phyloP scores from a whole-genome alignment of 371 early-diverging fungal genomes.

The Mucor lusitanicus region DNA sequence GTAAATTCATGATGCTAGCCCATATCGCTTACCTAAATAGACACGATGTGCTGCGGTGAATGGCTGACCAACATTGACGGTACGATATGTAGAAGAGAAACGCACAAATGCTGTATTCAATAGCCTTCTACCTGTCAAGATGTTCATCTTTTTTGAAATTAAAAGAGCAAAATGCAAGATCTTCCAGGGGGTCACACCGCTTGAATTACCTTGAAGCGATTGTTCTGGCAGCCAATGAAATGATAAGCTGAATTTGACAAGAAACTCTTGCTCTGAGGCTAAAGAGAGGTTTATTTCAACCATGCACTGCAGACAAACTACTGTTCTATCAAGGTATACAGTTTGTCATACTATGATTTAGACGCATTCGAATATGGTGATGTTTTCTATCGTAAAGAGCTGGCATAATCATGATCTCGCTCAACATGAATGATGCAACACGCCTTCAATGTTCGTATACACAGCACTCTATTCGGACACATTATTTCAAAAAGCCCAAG shows the following conservation, averaged over 20 bases:
- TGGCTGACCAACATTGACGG: slow-evolving; percentile 73
- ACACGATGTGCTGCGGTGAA: slow-evolving; percentile 85
- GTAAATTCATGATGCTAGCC: no score
- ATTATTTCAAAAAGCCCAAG: no score
- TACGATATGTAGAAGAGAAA: slow-evolving; percentile 52
- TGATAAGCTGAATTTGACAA: not conserved
- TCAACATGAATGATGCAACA: no score
- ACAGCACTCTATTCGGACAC: no score
- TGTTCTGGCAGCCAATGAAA: not conserved
- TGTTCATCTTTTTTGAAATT: not conserved
- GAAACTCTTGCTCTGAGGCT: not conserved
- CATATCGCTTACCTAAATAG: slow-evolving; percentile 61
- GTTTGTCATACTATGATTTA: no score
- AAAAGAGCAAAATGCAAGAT: not conserved
- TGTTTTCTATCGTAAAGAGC: no score
- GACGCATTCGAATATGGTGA: no score
- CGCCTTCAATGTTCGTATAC: no score
- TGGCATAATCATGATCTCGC: no score
- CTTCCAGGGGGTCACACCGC: not conserved
- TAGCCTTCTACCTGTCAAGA: not conserved
- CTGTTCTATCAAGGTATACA: not conserved
- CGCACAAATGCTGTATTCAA: slow-evolving; percentile 1
- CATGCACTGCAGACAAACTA: not conserved
- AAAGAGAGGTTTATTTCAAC: not conserved
- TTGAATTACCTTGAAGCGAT: not conserved